These are phyloP conservation scores for Agrostemma githago DNA, from an alignment of 148 eudicot species.

Conservation along the genomic window DNA sequence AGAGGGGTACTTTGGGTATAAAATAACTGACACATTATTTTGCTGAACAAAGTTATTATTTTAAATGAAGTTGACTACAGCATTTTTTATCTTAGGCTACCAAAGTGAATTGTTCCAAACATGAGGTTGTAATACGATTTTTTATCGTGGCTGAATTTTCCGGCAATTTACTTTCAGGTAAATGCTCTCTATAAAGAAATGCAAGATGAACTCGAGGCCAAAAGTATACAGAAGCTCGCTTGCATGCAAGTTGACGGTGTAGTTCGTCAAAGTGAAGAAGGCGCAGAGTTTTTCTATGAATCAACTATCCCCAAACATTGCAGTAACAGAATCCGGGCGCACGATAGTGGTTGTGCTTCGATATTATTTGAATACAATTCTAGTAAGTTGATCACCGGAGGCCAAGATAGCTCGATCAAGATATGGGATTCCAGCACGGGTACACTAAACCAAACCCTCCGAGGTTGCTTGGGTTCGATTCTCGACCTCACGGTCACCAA, in stretches of 20 bases:
- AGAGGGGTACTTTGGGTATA: too few species aligned
- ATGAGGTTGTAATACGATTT: background rate
- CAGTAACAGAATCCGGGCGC: slow-evolving; percentile 71
- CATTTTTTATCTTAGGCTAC: too few species aligned
- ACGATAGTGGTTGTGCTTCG: slow-evolving; percentile 87
- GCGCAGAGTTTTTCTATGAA: slow-evolving; percentile 71
- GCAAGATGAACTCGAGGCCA: slow-evolving; percentile 55
- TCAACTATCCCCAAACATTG: slow-evolving; percentile 55
- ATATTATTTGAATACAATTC: slow-evolving; percentile 75
- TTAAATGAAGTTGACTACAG: too few species aligned
- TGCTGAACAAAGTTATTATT: too few species aligned
- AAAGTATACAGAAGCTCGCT: slow-evolving; percentile 67
- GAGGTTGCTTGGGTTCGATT: slow-evolving; percentile 80
- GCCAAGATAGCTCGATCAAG: slow-evolving; percentile 76
- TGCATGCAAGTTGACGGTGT: slow-evolving; percentile 94
- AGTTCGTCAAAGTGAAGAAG: slow-evolving; percentile 86
- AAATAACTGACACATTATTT: too few species aligned
- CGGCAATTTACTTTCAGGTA: slow-evolving; percentile 37
- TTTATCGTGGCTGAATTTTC: background rate
- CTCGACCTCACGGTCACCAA: slow-evolving; percentile 77
- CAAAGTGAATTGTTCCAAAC: background rate
- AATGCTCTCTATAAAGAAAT: slow-evolving; percentile 80
- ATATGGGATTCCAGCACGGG: slow-evolving; percentile 86
- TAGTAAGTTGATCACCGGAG: slow-evolving; percentile 67
- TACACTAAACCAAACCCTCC: slow-evolving; percentile 41